These are phyloP conservation scores for Termitomyces sp. DNA, from an alignment of 768 basidiomycete species.

Conservation along the genomic window DNA sequence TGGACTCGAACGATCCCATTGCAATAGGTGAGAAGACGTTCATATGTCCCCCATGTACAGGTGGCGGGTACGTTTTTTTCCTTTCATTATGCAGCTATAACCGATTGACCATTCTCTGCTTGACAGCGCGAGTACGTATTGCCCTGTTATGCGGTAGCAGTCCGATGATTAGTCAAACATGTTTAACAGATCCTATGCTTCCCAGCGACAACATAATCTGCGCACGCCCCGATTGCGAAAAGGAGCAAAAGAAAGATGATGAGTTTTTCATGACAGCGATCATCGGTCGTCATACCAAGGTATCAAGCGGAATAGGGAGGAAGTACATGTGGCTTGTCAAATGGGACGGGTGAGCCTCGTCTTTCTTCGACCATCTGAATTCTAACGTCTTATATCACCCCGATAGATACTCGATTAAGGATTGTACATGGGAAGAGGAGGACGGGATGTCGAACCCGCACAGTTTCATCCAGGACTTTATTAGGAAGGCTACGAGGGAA, in stretches of 20 bases:
- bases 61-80: slow-evolving; percentile 25
- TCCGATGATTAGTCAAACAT: background rate
- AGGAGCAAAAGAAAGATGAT: slow-evolving; percentile 13
- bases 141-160: background rate
- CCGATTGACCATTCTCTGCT: background rate
- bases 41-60: slow-evolving; percentile 40
- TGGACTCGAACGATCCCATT: slow-evolving; percentile 31
- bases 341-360: slow-evolving; percentile 34
- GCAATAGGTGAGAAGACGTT: slow-evolving; percentile 29
- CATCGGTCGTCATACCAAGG: slow-evolving; percentile 27
- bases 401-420: slow-evolving; percentile 28
- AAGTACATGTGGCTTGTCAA: slow-evolving; percentile 33
- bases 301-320: slow-evolving; percentile 21
- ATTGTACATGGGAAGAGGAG: slow-evolving; percentile 36
- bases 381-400: background rate
- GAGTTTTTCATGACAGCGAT: slow-evolving; percentile 33
- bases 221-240: slow-evolving; percentile 27
- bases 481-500: slow-evolving; percentile 24
- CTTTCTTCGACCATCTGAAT: too few relatives aligned
- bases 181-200: slow-evolving; percentile 10
- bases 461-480: slow-evolving; percentile 28
- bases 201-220: slow-evolving; percentile 15
- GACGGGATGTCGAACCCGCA: slow-evolving; percentile 26
- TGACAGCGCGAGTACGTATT: slow-evolving; percentile 15
- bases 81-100: background rate